A percentile compares a stretch with the other conserved stretches of the same genome.
Evolutionary conservation across 371 early-diverging fungal species (phyloP).

Genomic region (Haplosporangium sp.): DNA sequence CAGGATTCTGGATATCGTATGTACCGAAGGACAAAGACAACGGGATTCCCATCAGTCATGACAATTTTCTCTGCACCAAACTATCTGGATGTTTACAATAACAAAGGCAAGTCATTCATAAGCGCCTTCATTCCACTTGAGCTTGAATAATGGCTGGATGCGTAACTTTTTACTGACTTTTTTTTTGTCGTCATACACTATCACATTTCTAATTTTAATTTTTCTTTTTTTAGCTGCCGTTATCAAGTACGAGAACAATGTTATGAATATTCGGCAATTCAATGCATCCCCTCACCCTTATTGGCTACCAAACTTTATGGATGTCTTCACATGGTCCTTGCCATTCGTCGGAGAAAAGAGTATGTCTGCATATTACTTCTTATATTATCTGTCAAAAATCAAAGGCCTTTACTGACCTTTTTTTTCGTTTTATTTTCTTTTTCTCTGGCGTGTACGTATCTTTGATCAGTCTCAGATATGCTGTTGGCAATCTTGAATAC

Average conservation of each 20-base stretch:
- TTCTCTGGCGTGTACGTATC: background rate
- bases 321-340: slow-evolving; percentile 97
- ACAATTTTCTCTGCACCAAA: slow-evolving; percentile 98
- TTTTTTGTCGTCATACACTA: too few relatives aligned
- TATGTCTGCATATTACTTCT: slow-evolving; percentile 55
- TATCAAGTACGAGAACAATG: slow-evolving; percentile 95
- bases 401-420: background rate
- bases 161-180: background rate
- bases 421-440: slow-evolving; percentile 1
- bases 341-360: slow-evolving; percentile 99
- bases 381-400: background rate
- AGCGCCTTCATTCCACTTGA: background rate
- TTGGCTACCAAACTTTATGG: slow-evolving; percentile 97
- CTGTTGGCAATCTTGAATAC: slow-evolving; percentile 92
- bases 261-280: slow-evolving; percentile 92
- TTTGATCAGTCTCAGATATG: slow-evolving; percentile 90
- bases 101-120: slow-evolving; percentile 73
- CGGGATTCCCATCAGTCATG: slow-evolving; percentile 95
- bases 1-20: slow-evolving; percentile 97
- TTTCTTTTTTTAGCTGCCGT: slow-evolving; percentile 78
- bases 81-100: slow-evolving; percentile 97
- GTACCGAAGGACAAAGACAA: slow-evolving; percentile 93
- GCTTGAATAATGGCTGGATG: background rate
- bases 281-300: slow-evolving; percentile 94
- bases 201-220: background rate